Conservation (phyloP, 225 moss, liverwort and hornwort species). For the Physcomitrium patens region DNA sequence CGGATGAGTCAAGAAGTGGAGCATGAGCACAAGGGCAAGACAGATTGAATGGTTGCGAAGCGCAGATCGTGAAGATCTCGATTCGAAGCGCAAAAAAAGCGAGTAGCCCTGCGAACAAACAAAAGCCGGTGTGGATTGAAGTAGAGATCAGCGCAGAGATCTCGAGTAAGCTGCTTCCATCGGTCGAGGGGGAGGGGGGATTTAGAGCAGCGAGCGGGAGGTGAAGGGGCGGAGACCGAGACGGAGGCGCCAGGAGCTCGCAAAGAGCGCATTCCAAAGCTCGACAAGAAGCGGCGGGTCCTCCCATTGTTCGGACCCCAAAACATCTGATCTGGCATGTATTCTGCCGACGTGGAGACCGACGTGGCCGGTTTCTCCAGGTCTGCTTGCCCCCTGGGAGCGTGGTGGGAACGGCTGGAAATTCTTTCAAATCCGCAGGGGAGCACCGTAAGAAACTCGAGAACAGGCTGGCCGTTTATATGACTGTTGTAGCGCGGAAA, state of each 20-base stretch:
- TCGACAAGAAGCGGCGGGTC: conserved; percentile 19
- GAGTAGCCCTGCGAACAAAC: no score
- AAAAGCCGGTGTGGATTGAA: rapidly evolving
- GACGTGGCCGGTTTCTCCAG: neutral
- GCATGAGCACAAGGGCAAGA: conserved; percentile 4
- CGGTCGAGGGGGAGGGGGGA: conserved; percentile 14
- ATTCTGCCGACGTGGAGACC: neutral
- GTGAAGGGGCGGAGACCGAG: conserved; percentile 32
- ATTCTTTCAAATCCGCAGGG: neutral
- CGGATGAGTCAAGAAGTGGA: neutral
- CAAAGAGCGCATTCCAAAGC: conserved; percentile 8
- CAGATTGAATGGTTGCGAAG: conserved; percentile 30
- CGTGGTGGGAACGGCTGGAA: neutral
- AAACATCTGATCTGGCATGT: neutral
- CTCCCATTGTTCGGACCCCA: neutral
- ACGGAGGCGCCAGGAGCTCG: neutral
- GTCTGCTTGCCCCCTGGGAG: neutral
- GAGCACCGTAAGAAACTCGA: conserved; percentile 13
- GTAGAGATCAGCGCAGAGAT: no score
- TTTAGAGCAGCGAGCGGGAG: conserved; percentile 43
- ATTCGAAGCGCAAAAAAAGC: neutral
- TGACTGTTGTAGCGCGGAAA: conserved; percentile 38
- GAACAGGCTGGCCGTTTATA: conserved; percentile 42
- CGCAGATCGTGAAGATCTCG: neutral
- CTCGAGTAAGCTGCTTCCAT: no score